Evolutionary conservation across 2,329 filamentous ascomycete genomes (phyloP).

Genomic region (Chaetothyriales sp.): DNA sequence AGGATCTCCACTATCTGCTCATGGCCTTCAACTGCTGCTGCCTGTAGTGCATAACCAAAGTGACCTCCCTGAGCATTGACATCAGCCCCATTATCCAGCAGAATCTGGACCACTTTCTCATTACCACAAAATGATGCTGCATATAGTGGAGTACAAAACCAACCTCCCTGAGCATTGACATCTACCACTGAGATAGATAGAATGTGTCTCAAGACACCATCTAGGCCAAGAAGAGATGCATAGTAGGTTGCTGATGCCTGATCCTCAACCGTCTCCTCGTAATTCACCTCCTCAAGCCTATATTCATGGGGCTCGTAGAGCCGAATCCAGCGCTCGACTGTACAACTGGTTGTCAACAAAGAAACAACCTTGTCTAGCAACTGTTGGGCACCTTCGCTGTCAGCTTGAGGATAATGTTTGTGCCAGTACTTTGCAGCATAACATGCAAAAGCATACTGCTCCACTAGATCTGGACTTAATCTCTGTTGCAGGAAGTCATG

Average conservation of each 20-base stretch:
- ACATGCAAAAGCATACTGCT: constrained; percentile 4
- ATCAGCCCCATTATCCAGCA: constrained; percentile 8
- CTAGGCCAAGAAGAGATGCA: constrained; percentile 6
- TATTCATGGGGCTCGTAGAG: constrained; percentile 1
- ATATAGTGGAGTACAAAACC: constrained; percentile 3
- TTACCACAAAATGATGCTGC: constrained; percentile 1
- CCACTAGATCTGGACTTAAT: constrained; percentile 1
- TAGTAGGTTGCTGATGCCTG: constrained; percentile 5
- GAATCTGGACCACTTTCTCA: constrained; percentile 5
- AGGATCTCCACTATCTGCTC: too few relatives aligned
- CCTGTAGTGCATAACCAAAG: constrained; percentile 7
- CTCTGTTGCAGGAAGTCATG: constrained; percentile 1
- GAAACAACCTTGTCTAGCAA: not conserved
- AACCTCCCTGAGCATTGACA: constrained; percentile 1
- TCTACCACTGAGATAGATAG: constrained; percentile 1
- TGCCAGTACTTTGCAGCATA: constrained; percentile 8
- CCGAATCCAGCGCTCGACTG: not conserved
- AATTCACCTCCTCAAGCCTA: not conserved
- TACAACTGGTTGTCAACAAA: not conserved
- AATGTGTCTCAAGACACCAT: constrained; percentile 2
- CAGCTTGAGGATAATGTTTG: constrained; percentile 4
- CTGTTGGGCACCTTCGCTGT: not conserved
- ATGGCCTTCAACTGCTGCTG: too few relatives aligned
- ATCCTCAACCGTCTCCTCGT: not conserved
- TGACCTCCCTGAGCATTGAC: constrained; percentile 1